Percentiles rank a stretch among this genome's conserved stretches.
Conservation (phyloP, 2,329 filamentous ascomycete species). For the Calonectria hongkongensis region DNA sequence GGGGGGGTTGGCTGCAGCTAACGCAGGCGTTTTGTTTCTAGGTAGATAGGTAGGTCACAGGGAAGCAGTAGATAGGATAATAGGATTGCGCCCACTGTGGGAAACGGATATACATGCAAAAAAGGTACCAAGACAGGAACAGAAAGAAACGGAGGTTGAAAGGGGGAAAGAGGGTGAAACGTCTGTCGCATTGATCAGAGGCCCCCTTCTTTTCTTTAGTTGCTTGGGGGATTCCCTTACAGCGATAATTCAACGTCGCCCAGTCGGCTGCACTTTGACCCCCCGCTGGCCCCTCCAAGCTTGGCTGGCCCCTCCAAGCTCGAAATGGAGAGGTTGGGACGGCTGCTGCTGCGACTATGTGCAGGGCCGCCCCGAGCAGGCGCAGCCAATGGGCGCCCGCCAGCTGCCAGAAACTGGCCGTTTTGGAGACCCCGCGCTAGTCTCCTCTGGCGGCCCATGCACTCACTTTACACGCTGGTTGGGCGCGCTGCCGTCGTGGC, state of each 20-base stretch:
- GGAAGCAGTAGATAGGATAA: not conserved
- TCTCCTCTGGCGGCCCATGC: conserved; percentile 18
- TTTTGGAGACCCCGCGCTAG: conserved; percentile 51
- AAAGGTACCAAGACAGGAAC: not conserved
- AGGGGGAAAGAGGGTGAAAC: conserved; percentile 37
- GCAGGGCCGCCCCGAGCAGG: conserved; percentile 22
- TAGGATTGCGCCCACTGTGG: not conserved
- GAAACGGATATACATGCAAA: conserved; percentile 5
- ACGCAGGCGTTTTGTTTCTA: not conserved
- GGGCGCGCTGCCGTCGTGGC: conserved; percentile 41
- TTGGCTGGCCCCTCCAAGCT: conserved; percentile 16
- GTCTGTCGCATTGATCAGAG: conserved; percentile 22
- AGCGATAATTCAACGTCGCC: conserved; percentile 30
- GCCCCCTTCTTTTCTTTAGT: conserved; percentile 17
- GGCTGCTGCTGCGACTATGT: not conserved
- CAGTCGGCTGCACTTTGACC: not conserved
- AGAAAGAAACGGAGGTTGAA: conserved; percentile 2
- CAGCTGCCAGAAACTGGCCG: conserved; percentile 48
- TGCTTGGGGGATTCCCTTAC: conserved; percentile 23
- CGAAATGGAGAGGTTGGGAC: conserved; percentile 54
- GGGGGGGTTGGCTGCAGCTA: conserved; percentile 11
- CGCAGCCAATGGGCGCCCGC: conserved; percentile 49
- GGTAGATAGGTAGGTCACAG: not conserved
- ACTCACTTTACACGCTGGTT: conserved; percentile 53
- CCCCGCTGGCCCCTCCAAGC: conserved; percentile 29